Evolutionary conservation across 2,329 filamentous ascomycete species (phyloP).

Genomic region (Colletotrichum lentis): DNA sequence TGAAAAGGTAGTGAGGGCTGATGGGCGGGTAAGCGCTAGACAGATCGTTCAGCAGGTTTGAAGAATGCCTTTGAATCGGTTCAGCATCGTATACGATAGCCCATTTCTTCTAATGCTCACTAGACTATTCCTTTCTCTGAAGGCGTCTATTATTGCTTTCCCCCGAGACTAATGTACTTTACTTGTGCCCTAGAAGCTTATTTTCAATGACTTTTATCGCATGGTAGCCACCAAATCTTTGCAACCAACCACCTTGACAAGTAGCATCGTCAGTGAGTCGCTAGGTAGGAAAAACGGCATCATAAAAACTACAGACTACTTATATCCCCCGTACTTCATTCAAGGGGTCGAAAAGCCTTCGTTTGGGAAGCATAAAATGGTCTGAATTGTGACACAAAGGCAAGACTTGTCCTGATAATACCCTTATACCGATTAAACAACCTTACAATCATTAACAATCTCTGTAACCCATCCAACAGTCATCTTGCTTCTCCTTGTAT

Average conservation of each 20-base stretch:
- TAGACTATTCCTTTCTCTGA: not conserved
- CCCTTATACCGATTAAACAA: slow-evolving; percentile 37
- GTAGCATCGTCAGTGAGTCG: not conserved
- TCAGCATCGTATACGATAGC: not conserved
- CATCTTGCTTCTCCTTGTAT: slow-evolving; percentile 58
- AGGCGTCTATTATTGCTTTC: slow-evolving; percentile 1
- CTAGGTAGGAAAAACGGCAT: not conserved
- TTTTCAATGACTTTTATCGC: not conserved
- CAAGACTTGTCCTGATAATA: not conserved
- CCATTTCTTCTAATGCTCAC: not conserved
- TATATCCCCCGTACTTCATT: not conserved
- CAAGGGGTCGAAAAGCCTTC: not conserved
- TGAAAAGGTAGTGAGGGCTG: not conserved
- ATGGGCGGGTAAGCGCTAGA: not conserved
- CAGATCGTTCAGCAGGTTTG: not conserved
- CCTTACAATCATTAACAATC: slow-evolving; percentile 50
- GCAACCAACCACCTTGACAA: not conserved
- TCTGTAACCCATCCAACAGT: slow-evolving; percentile 58
- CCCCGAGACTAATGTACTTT: not conserved
- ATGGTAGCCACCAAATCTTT: slow-evolving; percentile 3
- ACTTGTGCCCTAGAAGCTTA: not conserved
- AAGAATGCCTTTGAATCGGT: too few species aligned
- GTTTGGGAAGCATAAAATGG: not conserved
- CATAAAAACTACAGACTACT: not conserved
- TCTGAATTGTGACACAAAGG: not conserved